Evolutionary conservation across 352 stramenopile genomes (phyloP).

Genomic region (Globisporangium radiosum): DNA sequence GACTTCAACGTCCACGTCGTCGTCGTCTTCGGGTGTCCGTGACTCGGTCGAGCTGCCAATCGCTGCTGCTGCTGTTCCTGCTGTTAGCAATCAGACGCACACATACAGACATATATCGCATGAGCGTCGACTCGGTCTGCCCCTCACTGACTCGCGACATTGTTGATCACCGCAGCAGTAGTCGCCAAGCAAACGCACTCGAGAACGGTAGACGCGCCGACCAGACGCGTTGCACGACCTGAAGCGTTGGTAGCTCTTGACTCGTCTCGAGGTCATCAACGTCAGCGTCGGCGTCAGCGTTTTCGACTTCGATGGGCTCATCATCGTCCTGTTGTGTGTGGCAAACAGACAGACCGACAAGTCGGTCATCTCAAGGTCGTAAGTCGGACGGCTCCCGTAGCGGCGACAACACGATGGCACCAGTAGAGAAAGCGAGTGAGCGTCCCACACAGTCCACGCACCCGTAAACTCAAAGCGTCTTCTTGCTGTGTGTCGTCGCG

Average conservation of each 20-base stretch:
- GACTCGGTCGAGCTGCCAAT: background rate
- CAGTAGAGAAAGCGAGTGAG: too few species aligned
- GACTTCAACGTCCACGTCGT: background rate
- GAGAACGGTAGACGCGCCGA: conserved; percentile 20
- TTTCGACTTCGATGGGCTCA: background rate
- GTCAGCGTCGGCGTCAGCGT: conserved; percentile 3
- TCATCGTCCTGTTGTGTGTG: background rate
- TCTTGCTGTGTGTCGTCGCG: too few species aligned
- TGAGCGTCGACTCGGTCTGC: too few species aligned
- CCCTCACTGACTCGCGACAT: too few species aligned
- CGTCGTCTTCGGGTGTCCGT: background rate
- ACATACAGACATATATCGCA: background rate
- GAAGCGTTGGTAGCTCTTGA: conserved; percentile 6
- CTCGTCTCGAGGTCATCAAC: background rate
- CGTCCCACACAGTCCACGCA: background rate
- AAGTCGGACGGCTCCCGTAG: too few species aligned
- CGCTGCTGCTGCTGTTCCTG: background rate
- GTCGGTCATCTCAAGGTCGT: too few species aligned
- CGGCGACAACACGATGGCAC: too few species aligned
- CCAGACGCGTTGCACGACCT: conserved; percentile 19
- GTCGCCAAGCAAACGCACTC: background rate
- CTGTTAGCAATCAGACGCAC: background rate
- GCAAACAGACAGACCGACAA: too few species aligned
- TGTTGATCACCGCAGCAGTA: background rate
- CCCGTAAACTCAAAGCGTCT: background rate